These are phyloP conservation scores for Castanea mollissima DNA, from an alignment of 306 rosid genomes.

Conservation along the genomic window DNA sequence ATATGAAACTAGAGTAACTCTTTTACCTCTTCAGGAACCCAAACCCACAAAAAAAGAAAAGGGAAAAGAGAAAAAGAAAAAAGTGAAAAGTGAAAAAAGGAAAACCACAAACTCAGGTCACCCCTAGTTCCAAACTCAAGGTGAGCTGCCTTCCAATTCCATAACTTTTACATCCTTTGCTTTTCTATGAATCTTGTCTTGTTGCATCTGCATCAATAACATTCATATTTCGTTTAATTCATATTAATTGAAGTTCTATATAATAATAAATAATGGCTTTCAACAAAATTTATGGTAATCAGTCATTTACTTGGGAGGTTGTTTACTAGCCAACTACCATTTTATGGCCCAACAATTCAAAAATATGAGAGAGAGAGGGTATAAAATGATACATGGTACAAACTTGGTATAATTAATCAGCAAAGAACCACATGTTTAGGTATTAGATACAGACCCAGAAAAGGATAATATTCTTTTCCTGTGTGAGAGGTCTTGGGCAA, in stretches of 20 bases:
- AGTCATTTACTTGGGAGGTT: no score
- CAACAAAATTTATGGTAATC: neutral
- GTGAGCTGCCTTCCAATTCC: constrained; percentile 44
- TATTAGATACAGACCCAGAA: no score
- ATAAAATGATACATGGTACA: no score
- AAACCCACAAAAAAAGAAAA: constrained; percentile 38
- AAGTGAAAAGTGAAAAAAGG: constrained; percentile 12
- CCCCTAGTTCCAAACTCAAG: constrained; percentile 32
- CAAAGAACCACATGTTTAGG: no score
- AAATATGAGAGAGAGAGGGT: no score
- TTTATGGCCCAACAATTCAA: no score
- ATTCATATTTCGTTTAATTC: neutral
- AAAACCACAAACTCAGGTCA: constrained; percentile 35
- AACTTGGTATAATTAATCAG: no score
- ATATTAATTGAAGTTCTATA: neutral
- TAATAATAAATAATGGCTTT: neutral
- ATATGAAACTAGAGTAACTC: constrained; percentile 23
- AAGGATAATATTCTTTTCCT: no score
- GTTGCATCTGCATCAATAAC: constrained; percentile 43
- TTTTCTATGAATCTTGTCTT: constrained; percentile 31
- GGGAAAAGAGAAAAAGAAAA: constrained; percentile 7
- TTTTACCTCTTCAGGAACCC: constrained; percentile 34
- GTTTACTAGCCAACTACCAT: no score
- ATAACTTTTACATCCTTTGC: constrained; percentile 43
- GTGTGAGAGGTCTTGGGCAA: no score